phyloP scores from a whole-genome alignment of 805 yeast species.

The Ogataea saltuana region DNA sequence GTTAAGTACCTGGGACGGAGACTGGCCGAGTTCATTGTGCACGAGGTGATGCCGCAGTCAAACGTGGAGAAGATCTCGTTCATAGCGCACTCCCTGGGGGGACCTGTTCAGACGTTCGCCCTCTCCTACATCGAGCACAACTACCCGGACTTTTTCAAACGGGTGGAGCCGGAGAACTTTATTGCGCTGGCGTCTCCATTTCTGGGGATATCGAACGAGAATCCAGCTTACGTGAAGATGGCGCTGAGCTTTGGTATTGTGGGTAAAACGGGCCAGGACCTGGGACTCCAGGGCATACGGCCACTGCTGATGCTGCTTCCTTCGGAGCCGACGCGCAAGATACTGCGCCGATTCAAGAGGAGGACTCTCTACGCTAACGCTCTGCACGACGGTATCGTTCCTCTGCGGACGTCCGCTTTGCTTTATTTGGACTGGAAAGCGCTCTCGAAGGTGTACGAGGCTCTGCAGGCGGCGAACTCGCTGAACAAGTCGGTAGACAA shows the following conservation, averaged over 20 bases:
- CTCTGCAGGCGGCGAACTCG: slow-evolving; percentile 20
- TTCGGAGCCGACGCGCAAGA: slow-evolving; percentile 65
- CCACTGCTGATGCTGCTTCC: slow-evolving; percentile 80
- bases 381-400: slow-evolving; percentile 93
- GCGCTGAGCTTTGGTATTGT: slow-evolving; percentile 85
- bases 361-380: slow-evolving; percentile 89
- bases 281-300: slow-evolving; percentile 58
- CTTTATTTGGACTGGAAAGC: slow-evolving; percentile 86
- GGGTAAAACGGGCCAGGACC: slow-evolving; percentile 92
- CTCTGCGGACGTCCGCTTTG: slow-evolving; percentile 84
- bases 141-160: slow-evolving; percentile 68
- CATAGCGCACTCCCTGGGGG: slow-evolving; percentile 92
- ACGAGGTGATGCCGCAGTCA: slow-evolving; percentile 45
- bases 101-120: slow-evolving; percentile 88
- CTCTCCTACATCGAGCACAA: slow-evolving; percentile 72
- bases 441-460: slow-evolving; percentile 47
- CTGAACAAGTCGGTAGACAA: slow-evolving; percentile 10
- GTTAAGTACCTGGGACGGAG: slow-evolving; percentile 80
- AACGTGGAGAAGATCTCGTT: slow-evolving; percentile 71
- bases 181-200: slow-evolving; percentile 86
- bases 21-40: slow-evolving; percentile 70
- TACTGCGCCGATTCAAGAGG: slow-evolving; percentile 61
- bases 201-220: slow-evolving; percentile 84
- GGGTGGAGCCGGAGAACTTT: slow-evolving; percentile 72
- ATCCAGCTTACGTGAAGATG: slow-evolving; percentile 79